Conservation (phyloP, 306 rosid genomes). For the Cucurbita maxima region DNA sequence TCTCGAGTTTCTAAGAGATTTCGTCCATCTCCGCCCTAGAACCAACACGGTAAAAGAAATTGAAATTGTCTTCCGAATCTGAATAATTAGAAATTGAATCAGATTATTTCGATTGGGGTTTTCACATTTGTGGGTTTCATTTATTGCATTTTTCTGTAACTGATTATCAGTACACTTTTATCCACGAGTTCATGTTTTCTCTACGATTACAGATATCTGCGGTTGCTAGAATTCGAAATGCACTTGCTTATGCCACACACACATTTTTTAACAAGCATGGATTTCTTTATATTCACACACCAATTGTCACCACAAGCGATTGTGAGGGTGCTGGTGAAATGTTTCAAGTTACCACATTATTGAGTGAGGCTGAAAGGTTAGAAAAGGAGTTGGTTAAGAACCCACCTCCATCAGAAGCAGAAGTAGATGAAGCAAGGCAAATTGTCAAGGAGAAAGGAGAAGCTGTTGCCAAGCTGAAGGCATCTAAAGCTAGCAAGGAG, state of each 20-base stretch:
- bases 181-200: background rate
- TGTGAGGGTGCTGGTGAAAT: constrained; percentile 99
- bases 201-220: constrained; percentile 57
- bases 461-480: constrained; percentile 49
- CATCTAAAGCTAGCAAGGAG: constrained; percentile 51
- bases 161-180: background rate
- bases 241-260: constrained; percentile 82
- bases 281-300: constrained; percentile 82
- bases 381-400: constrained; percentile 63
- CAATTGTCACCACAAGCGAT: constrained; percentile 88
- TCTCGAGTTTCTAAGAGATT: constrained; percentile 65
- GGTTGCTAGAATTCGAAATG: constrained; percentile 69
- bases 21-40: constrained; percentile 78
- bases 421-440: constrained; percentile 51
- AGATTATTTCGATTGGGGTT: background rate
- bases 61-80: background rate
- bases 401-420: constrained; percentile 75
- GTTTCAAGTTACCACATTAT: constrained; percentile 93
- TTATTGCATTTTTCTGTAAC: background rate
- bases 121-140: background rate
- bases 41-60: constrained; percentile 53
- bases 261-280: constrained; percentile 63
- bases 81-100: background rate
- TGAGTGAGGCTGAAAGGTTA: constrained; percentile 68
- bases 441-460: constrained; percentile 60